Evolutionary conservation across 768 basidiomycete species (phyloP).

Genomic region (Mycena venus): DNA sequence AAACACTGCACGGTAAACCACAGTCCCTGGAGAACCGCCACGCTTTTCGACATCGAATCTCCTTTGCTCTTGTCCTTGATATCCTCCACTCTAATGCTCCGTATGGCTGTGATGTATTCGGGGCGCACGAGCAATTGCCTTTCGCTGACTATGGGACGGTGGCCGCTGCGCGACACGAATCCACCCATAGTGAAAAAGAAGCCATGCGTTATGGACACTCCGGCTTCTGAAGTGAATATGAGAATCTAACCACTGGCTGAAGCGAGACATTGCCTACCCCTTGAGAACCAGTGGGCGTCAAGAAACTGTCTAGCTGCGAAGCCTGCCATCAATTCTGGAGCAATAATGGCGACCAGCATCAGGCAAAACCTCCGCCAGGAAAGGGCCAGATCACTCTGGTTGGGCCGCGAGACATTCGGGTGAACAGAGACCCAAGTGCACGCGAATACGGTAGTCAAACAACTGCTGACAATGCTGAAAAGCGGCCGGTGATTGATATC

Average conservation of each 20-base stretch:
- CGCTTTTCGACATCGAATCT: conserved; percentile 47
- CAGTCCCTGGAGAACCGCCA: conserved; percentile 47
- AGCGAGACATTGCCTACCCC: not conserved
- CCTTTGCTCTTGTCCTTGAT: conserved; percentile 48
- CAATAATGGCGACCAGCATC: not conserved
- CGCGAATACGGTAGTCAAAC: too few relatives aligned
- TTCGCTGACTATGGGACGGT: conserved; percentile 21
- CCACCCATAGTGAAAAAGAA: conserved; percentile 11
- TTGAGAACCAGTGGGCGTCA: not conserved
- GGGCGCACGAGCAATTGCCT: not conserved
- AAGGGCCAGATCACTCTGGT: not conserved
- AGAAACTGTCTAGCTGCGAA: not conserved
- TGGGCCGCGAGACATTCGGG: not conserved
- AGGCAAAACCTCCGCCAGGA: not conserved
- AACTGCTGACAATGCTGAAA: too few relatives aligned
- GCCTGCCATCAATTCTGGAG: not conserved
- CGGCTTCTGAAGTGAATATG: not conserved
- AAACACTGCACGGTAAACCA: conserved; percentile 52
- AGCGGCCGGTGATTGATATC: too few relatives aligned
- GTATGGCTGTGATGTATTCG: not conserved
- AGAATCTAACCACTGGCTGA: not conserved
- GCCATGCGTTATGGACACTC: not conserved
- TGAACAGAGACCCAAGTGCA: too few relatives aligned
- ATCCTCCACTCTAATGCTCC: conserved; percentile 11
- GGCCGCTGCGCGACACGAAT: not conserved